Conservation (phyloP, 306 rosid species). For the Vigna mungo region DNA sequence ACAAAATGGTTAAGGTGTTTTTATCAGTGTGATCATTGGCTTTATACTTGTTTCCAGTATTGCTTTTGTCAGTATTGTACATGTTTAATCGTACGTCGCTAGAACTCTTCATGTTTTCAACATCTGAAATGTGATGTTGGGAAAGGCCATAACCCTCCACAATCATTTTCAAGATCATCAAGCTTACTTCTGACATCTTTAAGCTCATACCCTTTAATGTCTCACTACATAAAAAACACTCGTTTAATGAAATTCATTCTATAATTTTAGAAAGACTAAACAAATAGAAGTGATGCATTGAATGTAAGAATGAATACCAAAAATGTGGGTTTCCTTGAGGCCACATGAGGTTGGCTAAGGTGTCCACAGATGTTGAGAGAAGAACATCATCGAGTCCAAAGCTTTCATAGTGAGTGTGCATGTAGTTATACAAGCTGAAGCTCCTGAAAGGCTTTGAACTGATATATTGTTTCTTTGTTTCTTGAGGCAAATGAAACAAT, state of each 20-base stretch:
- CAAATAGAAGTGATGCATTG: too few species aligned
- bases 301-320: slow-evolving; percentile 34
- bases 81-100: slow-evolving; percentile 44
- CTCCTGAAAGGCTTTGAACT: slow-evolving; percentile 49
- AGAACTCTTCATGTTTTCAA: slow-evolving; percentile 42
- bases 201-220: slow-evolving; percentile 45
- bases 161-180: slow-evolving; percentile 50
- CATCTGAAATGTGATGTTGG: slow-evolving; percentile 36
- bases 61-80: slow-evolving; percentile 28
- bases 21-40: slow-evolving; percentile 51
- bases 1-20: slow-evolving; percentile 48
- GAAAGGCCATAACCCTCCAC: slow-evolving; percentile 51
- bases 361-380: background rate
- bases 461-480: slow-evolving; percentile 48
- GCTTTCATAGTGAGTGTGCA: slow-evolving; percentile 33
- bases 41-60: background rate
- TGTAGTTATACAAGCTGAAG: background rate
- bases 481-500: slow-evolving; percentile 62
- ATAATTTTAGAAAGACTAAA: too few species aligned
- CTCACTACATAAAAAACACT: slow-evolving; percentile 33
- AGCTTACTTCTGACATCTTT: slow-evolving; percentile 44
- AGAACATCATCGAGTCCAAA: slow-evolving; percentile 54
- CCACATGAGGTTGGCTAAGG: slow-evolving; percentile 68
- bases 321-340: slow-evolving; percentile 58
- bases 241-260: too few species aligned